Base-by-base conservation (phyloP, 768 basidiomycete species). In the Mycena epipterygia region DNA sequence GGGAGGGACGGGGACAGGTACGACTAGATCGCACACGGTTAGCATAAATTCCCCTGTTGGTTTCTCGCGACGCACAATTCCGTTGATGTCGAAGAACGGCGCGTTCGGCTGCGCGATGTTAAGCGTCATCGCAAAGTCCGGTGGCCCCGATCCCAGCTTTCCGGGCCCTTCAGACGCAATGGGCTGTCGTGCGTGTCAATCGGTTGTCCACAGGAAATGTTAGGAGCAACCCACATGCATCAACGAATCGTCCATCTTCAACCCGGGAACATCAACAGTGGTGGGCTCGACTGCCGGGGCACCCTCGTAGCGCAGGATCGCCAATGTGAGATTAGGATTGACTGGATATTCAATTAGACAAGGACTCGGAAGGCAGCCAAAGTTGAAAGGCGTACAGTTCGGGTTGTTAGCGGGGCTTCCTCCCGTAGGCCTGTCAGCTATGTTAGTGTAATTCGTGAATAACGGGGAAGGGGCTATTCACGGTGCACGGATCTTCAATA, bases 241-340 rank as follows among this genome's bases (percentile, higher is more conserved):
- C 14, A 76, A 68, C 37, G 64, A 67, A 61, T 81, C 79, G 52
- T 76, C 64, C 35, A 80, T 58, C 67, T 78, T 79, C 0, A 55
- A 61, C 2, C 77, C 77, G 14, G 68, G 59, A 48, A 72, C 64
- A 27, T 77, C 62, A 35, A 71, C 70, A 16, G 76, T 79, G 5
- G 77, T 77, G 16, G 85, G 85, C 32, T 84, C 79, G 13, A 67
- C 71, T 29, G 64, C 17, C 0, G 76, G 78, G 4, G 84, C 84
- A 27, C 82, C 83, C 12, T 71, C 68, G 71, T 85, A 85, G 14
- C 80, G 78, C 41, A 85, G 64, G 55, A 85, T 81, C 3, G 84
- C 84, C 19, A 75, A 71, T 44, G 82, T 84, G 37, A 83, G 76
- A 21, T 74, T 79, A n/a, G 16, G 57, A 67, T 72, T 80, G 79